These are phyloP conservation scores for Gonium pectorale DNA, from an alignment of 139 green algal species.

Conservation along the genomic window DNA sequence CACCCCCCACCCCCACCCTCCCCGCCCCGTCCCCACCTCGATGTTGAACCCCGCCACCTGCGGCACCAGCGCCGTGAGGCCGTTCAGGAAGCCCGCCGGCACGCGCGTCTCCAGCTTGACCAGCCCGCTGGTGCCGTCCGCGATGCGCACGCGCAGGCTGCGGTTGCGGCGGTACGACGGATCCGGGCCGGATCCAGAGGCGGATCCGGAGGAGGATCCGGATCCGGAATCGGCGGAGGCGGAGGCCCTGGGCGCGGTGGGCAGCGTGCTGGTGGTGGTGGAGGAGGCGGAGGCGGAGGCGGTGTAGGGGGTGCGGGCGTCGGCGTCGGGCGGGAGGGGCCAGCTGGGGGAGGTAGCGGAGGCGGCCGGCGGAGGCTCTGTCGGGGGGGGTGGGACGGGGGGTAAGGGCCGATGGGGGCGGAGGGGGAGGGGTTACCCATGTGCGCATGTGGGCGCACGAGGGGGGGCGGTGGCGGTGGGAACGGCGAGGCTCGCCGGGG, in stretches of 20 bases:
- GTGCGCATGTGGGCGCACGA: neutral
- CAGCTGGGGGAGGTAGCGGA: neutral
- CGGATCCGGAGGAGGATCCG: no score
- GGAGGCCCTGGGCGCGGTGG: no score
- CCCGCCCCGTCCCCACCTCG: slow-evolving; percentile 26
- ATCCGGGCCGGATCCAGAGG: no score
- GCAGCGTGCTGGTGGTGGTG: no score
- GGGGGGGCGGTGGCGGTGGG: no score
- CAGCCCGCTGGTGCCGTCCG: slow-evolving; percentile 10
- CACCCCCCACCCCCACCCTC: neutral
- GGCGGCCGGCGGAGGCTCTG: neutral
- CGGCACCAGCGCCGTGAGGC: slow-evolving; percentile 58
- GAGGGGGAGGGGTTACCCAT: neutral
- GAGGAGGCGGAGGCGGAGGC: neutral
- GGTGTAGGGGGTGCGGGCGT: neutral
- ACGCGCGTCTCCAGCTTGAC: slow-evolving; percentile 73
- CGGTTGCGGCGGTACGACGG: slow-evolving; percentile 34
- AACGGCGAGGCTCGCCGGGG: neutral
- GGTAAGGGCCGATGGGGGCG: no score
- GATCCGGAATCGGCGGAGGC: no score
- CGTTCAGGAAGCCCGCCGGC: slow-evolving; percentile 61
- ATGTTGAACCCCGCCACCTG: slow-evolving; percentile 63
- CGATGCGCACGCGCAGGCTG: slow-evolving; percentile 24
- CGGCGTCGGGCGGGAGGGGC: neutral
- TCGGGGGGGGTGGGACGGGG: neutral